These are phyloP conservation scores for Cryphonectria japonica DNA, from an alignment of 2,329 filamentous ascomycete species.

Conservation along the genomic window DNA sequence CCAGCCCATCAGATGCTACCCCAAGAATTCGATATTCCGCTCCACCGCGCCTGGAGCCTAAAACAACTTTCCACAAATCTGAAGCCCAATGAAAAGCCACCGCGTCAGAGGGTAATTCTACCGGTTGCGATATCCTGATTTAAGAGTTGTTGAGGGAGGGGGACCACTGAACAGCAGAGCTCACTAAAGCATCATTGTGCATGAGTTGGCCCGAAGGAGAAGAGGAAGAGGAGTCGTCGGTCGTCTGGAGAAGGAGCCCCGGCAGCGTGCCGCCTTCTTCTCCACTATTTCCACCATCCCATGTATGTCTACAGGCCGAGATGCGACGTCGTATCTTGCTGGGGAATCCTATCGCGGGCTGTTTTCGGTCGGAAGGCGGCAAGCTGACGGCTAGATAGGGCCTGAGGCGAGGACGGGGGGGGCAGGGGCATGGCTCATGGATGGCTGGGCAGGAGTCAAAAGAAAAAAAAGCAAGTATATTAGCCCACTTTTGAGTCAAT, in stretches of 20 bases:
- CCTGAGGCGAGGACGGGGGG: not conserved
- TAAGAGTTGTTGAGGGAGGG: not conserved
- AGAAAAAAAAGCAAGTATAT: not conserved
- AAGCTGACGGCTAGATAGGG: not conserved
- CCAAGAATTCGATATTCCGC: not conserved
- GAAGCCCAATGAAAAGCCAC: not conserved
- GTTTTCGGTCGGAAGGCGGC: not conserved
- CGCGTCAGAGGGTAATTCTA: not conserved
- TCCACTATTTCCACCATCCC: not conserved
- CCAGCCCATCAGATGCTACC: not conserved
- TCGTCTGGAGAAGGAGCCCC: not conserved
- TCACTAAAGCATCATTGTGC: not conserved
- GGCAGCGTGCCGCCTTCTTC: constrained; percentile 1
- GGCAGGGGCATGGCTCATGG: not conserved
- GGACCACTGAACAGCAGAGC: not conserved
- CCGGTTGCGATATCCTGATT: not conserved
- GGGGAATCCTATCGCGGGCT: not conserved
- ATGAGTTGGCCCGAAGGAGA: not conserved
- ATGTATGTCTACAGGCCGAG: not conserved
- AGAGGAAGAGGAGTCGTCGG: not conserved
- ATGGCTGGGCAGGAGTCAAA: not conserved
- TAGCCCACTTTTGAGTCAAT: not conserved
- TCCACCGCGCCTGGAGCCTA: not conserved
- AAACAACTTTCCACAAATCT: not conserved
- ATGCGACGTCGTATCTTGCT: constrained; percentile 5